A percentile compares a stretch with the other conserved stretches of the same genome.
phyloP scores from a whole-genome alignment of 371 early-diverging fungal genomes.

The Mortierella sp. region DNA sequence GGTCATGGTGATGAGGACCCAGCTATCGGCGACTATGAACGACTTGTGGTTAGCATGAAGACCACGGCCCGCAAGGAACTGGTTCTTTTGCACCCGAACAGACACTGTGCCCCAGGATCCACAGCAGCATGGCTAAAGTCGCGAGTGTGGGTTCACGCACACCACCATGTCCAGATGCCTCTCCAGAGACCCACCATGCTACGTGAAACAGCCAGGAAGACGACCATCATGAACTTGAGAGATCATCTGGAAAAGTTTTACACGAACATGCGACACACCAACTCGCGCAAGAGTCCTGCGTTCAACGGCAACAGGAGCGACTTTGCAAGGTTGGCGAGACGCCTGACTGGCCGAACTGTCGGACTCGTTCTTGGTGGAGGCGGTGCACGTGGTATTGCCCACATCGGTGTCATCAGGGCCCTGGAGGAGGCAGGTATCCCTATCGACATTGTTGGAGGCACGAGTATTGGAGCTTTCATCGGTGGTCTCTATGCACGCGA shows the following conservation, averaged over 20 bases:
- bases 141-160: constrained; percentile 94
- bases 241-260: constrained; percentile 79
- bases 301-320: constrained; percentile 67
- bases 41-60: constrained; percentile 89
- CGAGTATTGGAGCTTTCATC: constrained; percentile 97
- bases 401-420: constrained; percentile 96
- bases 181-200: constrained; percentile 70
- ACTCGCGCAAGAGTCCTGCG: constrained; percentile 44
- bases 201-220: constrained; percentile 63
- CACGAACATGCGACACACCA: constrained; percentile 53
- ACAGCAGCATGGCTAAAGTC: constrained; percentile 93
- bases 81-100: constrained; percentile 86
- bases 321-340: constrained; percentile 92
- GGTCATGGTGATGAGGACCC: constrained; percentile 92
- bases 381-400: constrained; percentile 98
- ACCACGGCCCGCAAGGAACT: constrained; percentile 97
- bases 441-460: constrained; percentile 98
- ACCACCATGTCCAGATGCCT: constrained; percentile 96
- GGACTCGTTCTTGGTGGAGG: constrained; percentile 99
- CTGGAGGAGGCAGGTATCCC: constrained; percentile 99
- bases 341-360: constrained; percentile 93
- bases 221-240: constrained; percentile 73
- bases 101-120: constrained; percentile 80
- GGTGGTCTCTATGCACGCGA: constrained; percentile 96
- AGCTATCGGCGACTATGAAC: constrained; percentile 91